Percentiles rank a stretch among this genome's conserved stretches.
Evolutionary conservation across 2,329 filamentous ascomycete genomes (phyloP).

Genomic region (Dryadomyces sulphureus): DNA sequence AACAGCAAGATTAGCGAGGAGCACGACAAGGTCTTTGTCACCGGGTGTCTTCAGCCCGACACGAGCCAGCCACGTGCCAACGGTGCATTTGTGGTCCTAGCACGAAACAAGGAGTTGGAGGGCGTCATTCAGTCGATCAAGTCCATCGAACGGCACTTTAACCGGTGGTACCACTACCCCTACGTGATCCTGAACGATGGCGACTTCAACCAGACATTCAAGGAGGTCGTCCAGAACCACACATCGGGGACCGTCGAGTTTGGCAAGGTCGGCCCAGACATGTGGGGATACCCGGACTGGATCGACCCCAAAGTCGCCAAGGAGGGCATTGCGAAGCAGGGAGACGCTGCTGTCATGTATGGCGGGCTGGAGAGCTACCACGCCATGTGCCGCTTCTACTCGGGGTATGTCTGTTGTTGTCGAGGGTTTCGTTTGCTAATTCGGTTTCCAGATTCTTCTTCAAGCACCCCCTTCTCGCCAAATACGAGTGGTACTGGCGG

Average conservation of each 20-base stretch:
- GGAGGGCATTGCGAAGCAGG: conserved; percentile 92
- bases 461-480: conserved; percentile 84
- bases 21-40: conserved; percentile 91
- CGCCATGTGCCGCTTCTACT: conserved; percentile 99
- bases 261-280: conserved; percentile 75
- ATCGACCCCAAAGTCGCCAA: conserved; percentile 85
- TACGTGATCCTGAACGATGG: conserved; percentile 98
- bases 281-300: conserved; percentile 98
- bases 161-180: conserved; percentile 95
- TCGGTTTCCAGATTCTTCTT: conserved; percentile 61
- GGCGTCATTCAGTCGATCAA: conserved; percentile 94
- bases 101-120: conserved; percentile 89
- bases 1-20: conserved; percentile 88
- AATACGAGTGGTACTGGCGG: conserved; percentile 99
- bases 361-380: conserved; percentile 98
- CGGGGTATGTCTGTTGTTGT: conserved; percentile 46
- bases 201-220: conserved; percentile 92
- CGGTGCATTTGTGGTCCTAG: conserved; percentile 88
- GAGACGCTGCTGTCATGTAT: conserved; percentile 97
- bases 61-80: conserved; percentile 72
- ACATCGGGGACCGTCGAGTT: conserved; percentile 84
- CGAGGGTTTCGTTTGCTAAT: neutral
- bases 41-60: conserved; percentile 73
- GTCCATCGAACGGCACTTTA: conserved; percentile 97
- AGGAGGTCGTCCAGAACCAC: conserved; percentile 73